Percentiles rank a stretch among this genome's conserved stretches.
These are phyloP conservation scores for Teunomyces panamensis DNA, from an alignment of 805 yeast species.

Conservation along the genomic window DNA sequence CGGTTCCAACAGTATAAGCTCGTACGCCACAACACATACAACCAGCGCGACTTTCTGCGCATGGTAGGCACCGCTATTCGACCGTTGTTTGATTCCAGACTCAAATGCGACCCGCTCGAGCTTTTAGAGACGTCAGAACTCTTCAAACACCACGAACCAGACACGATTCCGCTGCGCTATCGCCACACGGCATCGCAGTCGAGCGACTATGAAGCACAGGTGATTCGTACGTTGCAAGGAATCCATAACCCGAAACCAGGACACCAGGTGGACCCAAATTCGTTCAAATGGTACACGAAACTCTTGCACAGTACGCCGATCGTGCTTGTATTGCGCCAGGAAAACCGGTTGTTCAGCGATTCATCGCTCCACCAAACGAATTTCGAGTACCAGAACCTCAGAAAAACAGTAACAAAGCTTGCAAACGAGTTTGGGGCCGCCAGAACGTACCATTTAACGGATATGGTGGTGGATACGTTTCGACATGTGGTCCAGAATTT, in stretches of 20 bases:
- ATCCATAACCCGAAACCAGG: slow-evolving; percentile 17
- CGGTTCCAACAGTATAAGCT: slow-evolving; percentile 21
- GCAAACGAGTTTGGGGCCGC: slow-evolving; percentile 8
- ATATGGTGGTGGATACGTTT: slow-evolving; percentile 28
- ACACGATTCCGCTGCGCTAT: slow-evolving; percentile 9
- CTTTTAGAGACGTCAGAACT: slow-evolving; percentile 4
- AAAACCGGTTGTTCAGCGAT: slow-evolving; percentile 26
- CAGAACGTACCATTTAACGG: slow-evolving; percentile 32
- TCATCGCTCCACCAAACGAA: slow-evolving; percentile 20
- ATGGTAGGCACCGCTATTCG: slow-evolving; percentile 15
- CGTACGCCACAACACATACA: slow-evolving; percentile 6
- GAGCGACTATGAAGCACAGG: slow-evolving; percentile 23
- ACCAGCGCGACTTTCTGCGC: slow-evolving; percentile 21
- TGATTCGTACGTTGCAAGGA: slow-evolving; percentile 25
- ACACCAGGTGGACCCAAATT: slow-evolving; percentile 13
- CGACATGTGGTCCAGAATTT: slow-evolving; percentile 18
- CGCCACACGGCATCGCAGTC: slow-evolving; percentile 14
- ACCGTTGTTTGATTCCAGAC: slow-evolving; percentile 19
- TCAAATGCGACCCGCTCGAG: slow-evolving; percentile 15
- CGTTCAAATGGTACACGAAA: slow-evolving; percentile 29
- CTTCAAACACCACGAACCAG: not conserved
- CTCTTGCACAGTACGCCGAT: slow-evolving; percentile 29
- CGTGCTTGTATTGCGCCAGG: slow-evolving; percentile 25
- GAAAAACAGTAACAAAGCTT: slow-evolving; percentile 9
- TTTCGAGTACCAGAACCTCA: slow-evolving; percentile 16